Evolutionary conservation across 305 asterid genomes (phyloP).

Genomic region (Striga hermonthica): DNA sequence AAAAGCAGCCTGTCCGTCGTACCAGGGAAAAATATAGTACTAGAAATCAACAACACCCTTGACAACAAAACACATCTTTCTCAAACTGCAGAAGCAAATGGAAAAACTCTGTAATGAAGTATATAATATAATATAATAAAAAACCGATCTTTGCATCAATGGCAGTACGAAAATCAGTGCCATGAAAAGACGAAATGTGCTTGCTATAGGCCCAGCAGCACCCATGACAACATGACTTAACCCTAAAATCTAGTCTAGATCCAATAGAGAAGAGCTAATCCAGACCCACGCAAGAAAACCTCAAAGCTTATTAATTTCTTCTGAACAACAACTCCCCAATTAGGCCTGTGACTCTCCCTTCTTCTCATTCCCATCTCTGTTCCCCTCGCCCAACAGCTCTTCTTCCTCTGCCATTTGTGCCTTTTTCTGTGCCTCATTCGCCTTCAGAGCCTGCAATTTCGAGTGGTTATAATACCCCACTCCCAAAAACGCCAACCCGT

Average conservation of each 20-base stretch:
- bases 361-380: slow-evolving; percentile 31
- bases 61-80: too few species aligned
- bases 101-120: not conserved
- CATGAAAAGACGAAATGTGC: slow-evolving; percentile 23
- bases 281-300: not conserved
- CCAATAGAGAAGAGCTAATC: not conserved
- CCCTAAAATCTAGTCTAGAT: not conserved
- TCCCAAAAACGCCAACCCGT: slow-evolving; percentile 52
- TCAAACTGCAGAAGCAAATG: not conserved
- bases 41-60: too few species aligned
- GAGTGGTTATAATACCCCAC: slow-evolving; percentile 28
- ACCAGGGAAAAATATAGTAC: too few species aligned
- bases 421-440: not conserved
- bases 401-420: slow-evolving; percentile 37
- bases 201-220: slow-evolving; percentile 19
- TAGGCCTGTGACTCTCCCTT: slow-evolving; percentile 37
- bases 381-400: slow-evolving; percentile 37
- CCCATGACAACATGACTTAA: not conserved
- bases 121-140: not conserved
- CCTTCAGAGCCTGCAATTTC: slow-evolving; percentile 12
- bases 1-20: too few species aligned
- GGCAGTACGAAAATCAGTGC: slow-evolving; percentile 6
- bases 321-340: not conserved
- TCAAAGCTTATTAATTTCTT: not conserved
- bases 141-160: not conserved